These are phyloP conservation scores for Lecanicillium sp. DNA, from an alignment of 2,329 filamentous ascomycete species.

Conservation along the genomic window DNA sequence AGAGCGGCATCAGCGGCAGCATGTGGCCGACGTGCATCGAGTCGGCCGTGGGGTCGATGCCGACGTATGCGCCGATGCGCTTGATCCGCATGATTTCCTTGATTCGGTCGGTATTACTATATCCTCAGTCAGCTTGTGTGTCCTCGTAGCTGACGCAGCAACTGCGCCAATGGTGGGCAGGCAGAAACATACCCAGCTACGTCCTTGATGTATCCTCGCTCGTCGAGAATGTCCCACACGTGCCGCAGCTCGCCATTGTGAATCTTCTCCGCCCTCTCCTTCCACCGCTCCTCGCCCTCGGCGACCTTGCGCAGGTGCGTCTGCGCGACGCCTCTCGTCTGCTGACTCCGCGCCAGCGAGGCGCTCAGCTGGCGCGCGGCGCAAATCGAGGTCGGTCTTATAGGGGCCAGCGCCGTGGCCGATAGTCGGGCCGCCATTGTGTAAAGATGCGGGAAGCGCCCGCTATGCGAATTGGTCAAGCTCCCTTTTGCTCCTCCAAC, in stretches of 20 bases:
- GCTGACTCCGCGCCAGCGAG: conserved; percentile 20
- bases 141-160: conserved; percentile 19
- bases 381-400: conserved; percentile 22
- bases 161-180: not conserved
- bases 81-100: conserved; percentile 58
- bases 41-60: conserved; percentile 73
- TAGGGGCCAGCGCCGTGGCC: conserved; percentile 21
- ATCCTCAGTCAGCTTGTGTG: not conserved
- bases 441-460: too few species aligned
- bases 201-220: conserved; percentile 68
- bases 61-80: conserved; percentile 69
- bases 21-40: conserved; percentile 79
- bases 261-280: conserved; percentile 40
- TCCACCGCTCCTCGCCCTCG: conserved; percentile 42
- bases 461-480: too few species aligned
- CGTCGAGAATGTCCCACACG: conserved; percentile 60
- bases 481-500: too few species aligned
- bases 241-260: conserved; percentile 42
- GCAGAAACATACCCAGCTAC: conserved; percentile 56
- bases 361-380: conserved; percentile 17
- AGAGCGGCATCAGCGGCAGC: conserved; percentile 74
- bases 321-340: conserved; percentile 32
- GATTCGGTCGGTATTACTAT: conserved; percentile 45
- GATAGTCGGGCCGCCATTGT: conserved; percentile 25
- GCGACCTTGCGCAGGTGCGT: conserved; percentile 39